Base-by-base conservation (phyloP, 345 rosid species). In the Acer negundo region DNA sequence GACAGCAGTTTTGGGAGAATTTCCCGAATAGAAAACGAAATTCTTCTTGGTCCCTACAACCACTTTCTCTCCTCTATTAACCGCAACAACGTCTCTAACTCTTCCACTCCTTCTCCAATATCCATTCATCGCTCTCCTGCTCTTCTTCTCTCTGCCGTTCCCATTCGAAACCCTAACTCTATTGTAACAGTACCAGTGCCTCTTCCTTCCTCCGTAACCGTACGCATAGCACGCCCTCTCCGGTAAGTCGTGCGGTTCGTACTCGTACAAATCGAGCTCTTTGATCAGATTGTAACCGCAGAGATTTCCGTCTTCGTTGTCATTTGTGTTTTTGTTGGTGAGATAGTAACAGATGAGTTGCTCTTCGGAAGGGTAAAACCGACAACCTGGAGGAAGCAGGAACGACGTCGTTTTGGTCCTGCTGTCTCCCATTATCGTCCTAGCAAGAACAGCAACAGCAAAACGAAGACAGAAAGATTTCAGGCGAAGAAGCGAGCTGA, bases 161-260 rank as follows among this genome's bases (percentile, higher is more conserved):
- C 69, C 81, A 24, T 55, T 62, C 79, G 44, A 23, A 72, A 24
- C 83, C 76, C 82, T 75, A 51, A 65, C 67, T 47, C 76, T 62
- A 16, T 77, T 15, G 69, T 81, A 90, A 55, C 84, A 90, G 65
- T 62, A 86, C 90, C 91, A 89, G 79, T 87, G 92, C 78, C 83
- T 82, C 76, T 55, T 85, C 74, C 78, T 80, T 69, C 76, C 90
- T 49, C 75, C 67, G 35, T 2, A 35, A 0, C 85, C 87, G 40
- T 83, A 84, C 6, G 78, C 65, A 67, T 67, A 89, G 61, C 79
- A 83, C 12, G 82, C 70, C 10, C 44, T 47, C 38, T 84, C 87
- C 38, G 89, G 90, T 35, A 89, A 73, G 31, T 85, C 84, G 20
- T 44, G 76, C 42, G 90, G 92, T 69, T 76, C 49, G 77, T 78